Conservation (phyloP, 257 asterid genomes). For the Linaria vulgaris region DNA sequence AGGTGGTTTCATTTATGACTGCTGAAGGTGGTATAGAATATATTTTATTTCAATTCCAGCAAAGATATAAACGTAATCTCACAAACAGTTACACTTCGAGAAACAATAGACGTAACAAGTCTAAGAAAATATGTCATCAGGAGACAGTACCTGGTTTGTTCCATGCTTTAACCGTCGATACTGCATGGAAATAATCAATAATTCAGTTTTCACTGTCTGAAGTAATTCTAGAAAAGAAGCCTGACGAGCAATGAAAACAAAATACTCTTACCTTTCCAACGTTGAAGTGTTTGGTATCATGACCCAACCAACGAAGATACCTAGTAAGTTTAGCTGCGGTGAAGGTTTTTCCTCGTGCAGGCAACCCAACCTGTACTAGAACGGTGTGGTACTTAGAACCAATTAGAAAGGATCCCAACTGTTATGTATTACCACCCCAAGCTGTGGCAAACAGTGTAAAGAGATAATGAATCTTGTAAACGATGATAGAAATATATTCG, state of each 20-base stretch:
- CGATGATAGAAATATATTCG: not conserved
- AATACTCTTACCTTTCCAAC: conserved; percentile 81
- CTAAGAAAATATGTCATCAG: conserved; percentile 24
- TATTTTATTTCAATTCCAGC: not conserved
- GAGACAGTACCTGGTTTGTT: conserved; percentile 75
- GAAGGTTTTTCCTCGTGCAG: conserved; percentile 98
- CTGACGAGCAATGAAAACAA: conserved; percentile 15
- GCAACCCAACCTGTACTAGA: conserved; percentile 82
- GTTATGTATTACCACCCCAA: conserved; percentile 12
- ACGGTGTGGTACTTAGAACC: conserved; percentile 15
- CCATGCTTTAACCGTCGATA: conserved; percentile 97
- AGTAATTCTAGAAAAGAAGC: conserved; percentile 15
- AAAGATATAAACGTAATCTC: not conserved
- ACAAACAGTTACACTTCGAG: conserved; percentile 16
- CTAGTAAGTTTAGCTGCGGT: conserved; percentile 99
- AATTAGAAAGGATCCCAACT: conserved; percentile 9
- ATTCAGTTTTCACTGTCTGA: conserved; percentile 18
- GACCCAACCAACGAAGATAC: conserved; percentile 99
- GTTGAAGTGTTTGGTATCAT: conserved; percentile 97
- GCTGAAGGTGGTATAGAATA: too few relatives aligned
- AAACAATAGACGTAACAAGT: conserved; percentile 18
- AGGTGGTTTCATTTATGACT: too few relatives aligned
- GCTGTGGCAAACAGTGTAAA: conserved; percentile 10
- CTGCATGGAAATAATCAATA: conserved; percentile 48
- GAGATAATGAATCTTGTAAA: not conserved